Base-by-base conservation (phyloP, 192 early-diverging fungal genomes). In the Thoreauomyces humboldtii region DNA sequence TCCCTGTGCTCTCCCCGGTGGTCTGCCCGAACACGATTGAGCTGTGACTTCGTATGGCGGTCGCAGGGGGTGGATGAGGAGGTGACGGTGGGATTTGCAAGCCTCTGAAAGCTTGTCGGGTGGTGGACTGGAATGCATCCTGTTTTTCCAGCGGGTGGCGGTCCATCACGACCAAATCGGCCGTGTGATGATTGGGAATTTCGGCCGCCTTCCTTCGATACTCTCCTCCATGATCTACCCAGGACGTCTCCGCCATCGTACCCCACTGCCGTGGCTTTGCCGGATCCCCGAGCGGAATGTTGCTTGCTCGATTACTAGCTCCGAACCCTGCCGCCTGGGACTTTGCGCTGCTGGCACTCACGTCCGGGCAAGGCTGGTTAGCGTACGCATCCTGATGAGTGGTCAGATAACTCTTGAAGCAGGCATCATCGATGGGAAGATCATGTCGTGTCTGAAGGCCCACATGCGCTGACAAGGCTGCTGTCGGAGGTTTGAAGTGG, bases 391-490 rank as follows among this genome's bases (percentile, higher is more conserved):
- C 69, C 44, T 57, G 51, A 46, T 74, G 70, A 24, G 77, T 74
- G 31, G 72, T 72, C 19, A 44, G 32, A 58, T 74, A 78, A 24
- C 29, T 44, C 7, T 59, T 28, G 50, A 79, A 79, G 29, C 62
- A 66, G 7, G 36, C 9, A 38, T 72, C 71, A 55, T 79, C 77
- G n/a, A 76, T 61, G 17, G 77, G 77, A 28, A 79, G 51, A 44
- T 75, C 68, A 2, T 65, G 42, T 12, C 71, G 62, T 29, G 76
- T 78, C 37, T 57, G 54, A 0, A 70, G 65, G 4, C 76, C 76
- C 37, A 66, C 38, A 46, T 78, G 76, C 0, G 72, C 72, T 0
- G 72, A 37, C 15, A 25, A 60, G 42, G 70, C 69, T 17, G 69
- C 59, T n/a, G 67, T 60, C 19, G 48, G 22, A 0, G 67, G 58